Evolutionary conservation across 2,329 filamentous ascomycete genomes (phyloP).

Genomic region (Calonectria honghensis): DNA sequence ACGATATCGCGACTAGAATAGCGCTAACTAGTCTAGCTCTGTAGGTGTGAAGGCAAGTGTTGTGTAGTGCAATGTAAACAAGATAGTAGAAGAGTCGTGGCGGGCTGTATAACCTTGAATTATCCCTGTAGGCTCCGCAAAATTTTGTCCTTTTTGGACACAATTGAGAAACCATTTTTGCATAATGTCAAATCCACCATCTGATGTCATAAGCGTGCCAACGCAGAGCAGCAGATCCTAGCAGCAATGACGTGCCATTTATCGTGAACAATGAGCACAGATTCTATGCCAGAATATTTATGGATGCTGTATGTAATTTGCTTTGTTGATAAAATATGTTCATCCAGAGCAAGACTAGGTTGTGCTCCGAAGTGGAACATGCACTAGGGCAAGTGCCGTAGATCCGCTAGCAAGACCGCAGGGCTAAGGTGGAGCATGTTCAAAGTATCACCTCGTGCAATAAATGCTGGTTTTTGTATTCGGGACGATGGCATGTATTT

Average conservation of each 20-base stretch:
- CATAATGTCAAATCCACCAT: not conserved
- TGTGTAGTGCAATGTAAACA: not conserved
- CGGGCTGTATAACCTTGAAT: slow-evolving; percentile 1
- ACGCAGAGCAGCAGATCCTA: not conserved
- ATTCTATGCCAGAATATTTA: not conserved
- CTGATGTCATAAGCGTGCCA: not conserved
- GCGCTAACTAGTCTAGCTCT: not conserved
- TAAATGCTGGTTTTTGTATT: too few species aligned
- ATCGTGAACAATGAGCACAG: not conserved
- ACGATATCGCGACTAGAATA: not conserved
- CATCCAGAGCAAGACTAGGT: not conserved
- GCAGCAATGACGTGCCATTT: not conserved
- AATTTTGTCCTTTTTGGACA: not conserved
- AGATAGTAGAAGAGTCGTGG: not conserved
- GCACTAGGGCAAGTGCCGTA: not conserved
- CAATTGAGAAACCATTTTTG: not conserved
- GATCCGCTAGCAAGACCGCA: not conserved
- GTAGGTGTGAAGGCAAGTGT: not conserved
- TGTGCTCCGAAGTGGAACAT: not conserved
- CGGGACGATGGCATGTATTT: too few species aligned
- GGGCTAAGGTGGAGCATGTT: not conserved
- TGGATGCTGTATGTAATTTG: not conserved
- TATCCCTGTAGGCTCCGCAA: not conserved
- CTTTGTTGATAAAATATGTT: not conserved
- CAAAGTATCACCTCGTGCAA: not conserved